Evolutionary conservation across 805 yeast species (phyloP), one percentile per base, ranked within the genome.

Genomic region (Myxozyma udenii): DNA sequence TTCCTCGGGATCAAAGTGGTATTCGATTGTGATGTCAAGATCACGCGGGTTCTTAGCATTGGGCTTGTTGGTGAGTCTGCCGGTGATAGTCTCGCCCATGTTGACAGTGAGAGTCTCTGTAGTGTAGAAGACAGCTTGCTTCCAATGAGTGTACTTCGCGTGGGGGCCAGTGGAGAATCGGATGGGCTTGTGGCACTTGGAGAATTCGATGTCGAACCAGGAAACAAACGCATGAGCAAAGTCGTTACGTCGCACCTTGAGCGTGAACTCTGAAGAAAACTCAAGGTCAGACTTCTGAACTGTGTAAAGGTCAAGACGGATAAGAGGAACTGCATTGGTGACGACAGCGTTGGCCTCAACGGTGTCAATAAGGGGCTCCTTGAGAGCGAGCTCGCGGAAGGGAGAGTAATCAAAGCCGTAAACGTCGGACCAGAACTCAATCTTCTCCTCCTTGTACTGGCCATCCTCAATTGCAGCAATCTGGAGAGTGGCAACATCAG

Each of bases 81-180:
- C 93, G 52, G 77, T 77, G 60, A 95, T 74, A 37, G 68, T 65
- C 64, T 93, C 98, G 51, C 91, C 96, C 25, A 52, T 59, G 41
- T 58, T 53, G 18, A 58, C 36, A 33, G 57, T 86, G 59, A 91
- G 71, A 25, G 87, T 95, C 63, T 87, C 86, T 62, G 78, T 81
- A 65, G 91, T 76, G 70, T 93, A 95, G 72, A 95, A 89, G 1
- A 93, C 95, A 18, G 96, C 86, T 74, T 93, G 98, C 70, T 93
- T 95, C 99, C 99, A 93, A 74, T 93, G 99, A 14, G 98, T 93
- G 76, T 90, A 89, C 62, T 82, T 80, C 43, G 89, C 83, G 71
- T 85, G 89, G 32, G 99, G 96, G 22, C 98, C 98, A 12, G 99
- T 95, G 19, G 93, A 84, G 67, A 93, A 90, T 28, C 73, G 74